phyloP scores from a whole-genome alignment of 345 rosid species.

The Raphanus sativus region DNA sequence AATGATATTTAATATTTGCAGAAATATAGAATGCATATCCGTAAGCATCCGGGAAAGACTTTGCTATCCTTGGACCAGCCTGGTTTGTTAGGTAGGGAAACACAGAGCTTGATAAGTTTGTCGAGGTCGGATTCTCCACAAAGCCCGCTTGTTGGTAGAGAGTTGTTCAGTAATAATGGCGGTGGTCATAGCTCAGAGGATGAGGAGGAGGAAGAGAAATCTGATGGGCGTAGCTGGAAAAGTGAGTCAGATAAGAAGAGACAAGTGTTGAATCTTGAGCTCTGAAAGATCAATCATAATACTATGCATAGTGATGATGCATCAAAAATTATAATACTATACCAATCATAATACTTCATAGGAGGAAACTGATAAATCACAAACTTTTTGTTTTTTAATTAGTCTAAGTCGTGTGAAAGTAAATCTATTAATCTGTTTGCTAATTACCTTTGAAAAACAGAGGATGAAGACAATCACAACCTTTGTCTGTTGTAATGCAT shows the following conservation, averaged over 20 bases:
- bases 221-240: conserved; percentile 59
- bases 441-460: conserved; percentile 1
- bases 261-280: conserved; percentile 34
- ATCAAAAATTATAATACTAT: neutral
- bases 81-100: neutral
- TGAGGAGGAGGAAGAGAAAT: conserved; percentile 46
- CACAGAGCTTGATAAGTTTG: conserved; percentile 43
- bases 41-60: conserved; percentile 39
- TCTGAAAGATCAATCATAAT: conserved; percentile 19
- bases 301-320: conserved; percentile 24
- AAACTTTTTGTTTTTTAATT: conserved; percentile 4
- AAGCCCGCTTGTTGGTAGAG: conserved; percentile 52
- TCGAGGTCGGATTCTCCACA: conserved; percentile 61
- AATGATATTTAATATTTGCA: conserved; percentile 31
- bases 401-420: neutral
- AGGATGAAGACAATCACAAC: conserved; percentile 8
- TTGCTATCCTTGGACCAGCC: conserved; percentile 37
- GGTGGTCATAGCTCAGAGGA: conserved; percentile 45
- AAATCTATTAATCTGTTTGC: neutral
- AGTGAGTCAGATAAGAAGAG: conserved; percentile 22
- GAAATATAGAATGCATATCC: conserved; percentile 81
- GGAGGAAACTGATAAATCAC: conserved; percentile 13
- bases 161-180: conserved; percentile 45
- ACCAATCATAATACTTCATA: neutral
- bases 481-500: neutral